Percentiles rank a stretch among this genome's conserved stretches.
These are phyloP conservation scores for Cryptosporidium tyzzeri DNA, from an alignment of 169 alveolate genomes.

Conservation along the genomic window DNA sequence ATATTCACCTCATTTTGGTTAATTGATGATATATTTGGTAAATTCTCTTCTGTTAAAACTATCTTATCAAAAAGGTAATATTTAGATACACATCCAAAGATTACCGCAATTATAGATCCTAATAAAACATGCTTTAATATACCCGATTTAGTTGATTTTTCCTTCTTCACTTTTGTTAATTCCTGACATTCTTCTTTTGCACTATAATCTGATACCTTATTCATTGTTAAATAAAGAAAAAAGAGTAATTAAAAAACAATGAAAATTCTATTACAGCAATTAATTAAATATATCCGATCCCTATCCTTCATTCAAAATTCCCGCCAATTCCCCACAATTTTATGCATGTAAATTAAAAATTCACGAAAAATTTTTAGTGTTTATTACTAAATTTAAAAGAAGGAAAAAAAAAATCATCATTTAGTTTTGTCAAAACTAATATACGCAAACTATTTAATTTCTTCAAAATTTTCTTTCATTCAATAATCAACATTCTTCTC, in stretches of 20 bases:
- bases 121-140: conserved; percentile 13
- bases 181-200: background rate
- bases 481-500: no score
- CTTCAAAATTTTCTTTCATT: no score
- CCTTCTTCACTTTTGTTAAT: background rate
- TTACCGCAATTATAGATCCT: conserved; percentile 27
- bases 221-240: background rate
- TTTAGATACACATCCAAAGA: conserved; percentile 17
- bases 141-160: background rate
- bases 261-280: no score
- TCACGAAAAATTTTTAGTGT: background rate
- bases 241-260: no score
- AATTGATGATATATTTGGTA: background rate
- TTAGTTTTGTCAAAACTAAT: no score
- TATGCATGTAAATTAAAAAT: background rate
- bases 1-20: background rate
- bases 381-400: background rate
- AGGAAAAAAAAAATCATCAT: no score
- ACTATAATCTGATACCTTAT: background rate
- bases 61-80: background rate
- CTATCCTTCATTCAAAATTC: background rate
- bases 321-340: background rate
- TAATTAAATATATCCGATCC: background rate
- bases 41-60: background rate
- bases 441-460: no score